phyloP scores from a whole-genome alignment of 2,329 filamentous ascomycete genomes.

The Fusarium denticulatum region DNA sequence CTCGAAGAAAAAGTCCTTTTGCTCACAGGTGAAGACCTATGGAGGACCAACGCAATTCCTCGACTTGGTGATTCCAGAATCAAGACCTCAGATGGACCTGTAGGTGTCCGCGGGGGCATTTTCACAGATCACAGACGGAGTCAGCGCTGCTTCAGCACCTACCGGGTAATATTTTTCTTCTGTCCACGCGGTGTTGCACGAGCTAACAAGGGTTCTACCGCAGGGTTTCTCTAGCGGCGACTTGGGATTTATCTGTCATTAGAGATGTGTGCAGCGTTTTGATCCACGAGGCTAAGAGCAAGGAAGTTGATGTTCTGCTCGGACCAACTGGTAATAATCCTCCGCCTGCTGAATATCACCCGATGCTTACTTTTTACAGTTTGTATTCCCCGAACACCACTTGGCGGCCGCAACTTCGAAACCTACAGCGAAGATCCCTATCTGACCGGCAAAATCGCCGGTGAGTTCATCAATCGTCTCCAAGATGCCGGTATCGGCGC shows the following conservation, averaged over 20 bases:
- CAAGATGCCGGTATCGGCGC: conserved; percentile 51
- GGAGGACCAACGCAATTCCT: conserved; percentile 9
- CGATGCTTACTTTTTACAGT: not conserved
- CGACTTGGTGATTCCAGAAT: conserved; percentile 11
- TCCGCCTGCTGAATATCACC: not conserved
- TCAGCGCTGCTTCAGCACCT: conserved; percentile 17
- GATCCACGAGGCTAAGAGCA: conserved; percentile 25
- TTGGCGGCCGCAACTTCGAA: conserved; percentile 54
- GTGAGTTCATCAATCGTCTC: conserved; percentile 44
- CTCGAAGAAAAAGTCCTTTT: conserved; percentile 19
- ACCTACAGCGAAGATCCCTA: conserved; percentile 54
- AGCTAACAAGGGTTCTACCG: not conserved
- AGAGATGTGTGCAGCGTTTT: conserved; percentile 12
- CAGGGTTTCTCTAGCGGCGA: conserved; percentile 27
- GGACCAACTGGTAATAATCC: conserved; percentile 7
- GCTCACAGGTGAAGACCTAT: conserved; percentile 10
- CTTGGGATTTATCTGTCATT: conserved; percentile 10
- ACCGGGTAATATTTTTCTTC: conserved; percentile 2
- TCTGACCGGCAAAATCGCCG: conserved; percentile 49
- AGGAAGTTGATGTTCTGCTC: conserved; percentile 22
- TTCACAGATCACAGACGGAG: conserved; percentile 27
- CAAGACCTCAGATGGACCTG: conserved; percentile 24
- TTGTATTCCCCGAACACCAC: conserved; percentile 39
- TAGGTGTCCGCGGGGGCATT: conserved; percentile 20
- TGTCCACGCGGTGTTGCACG: too few species aligned